Evolutionary conservation across 2,329 filamentous ascomycete species (phyloP), one percentile per base, ranked within the genome.

Genomic region (Acrocalymma vagum): DNA sequence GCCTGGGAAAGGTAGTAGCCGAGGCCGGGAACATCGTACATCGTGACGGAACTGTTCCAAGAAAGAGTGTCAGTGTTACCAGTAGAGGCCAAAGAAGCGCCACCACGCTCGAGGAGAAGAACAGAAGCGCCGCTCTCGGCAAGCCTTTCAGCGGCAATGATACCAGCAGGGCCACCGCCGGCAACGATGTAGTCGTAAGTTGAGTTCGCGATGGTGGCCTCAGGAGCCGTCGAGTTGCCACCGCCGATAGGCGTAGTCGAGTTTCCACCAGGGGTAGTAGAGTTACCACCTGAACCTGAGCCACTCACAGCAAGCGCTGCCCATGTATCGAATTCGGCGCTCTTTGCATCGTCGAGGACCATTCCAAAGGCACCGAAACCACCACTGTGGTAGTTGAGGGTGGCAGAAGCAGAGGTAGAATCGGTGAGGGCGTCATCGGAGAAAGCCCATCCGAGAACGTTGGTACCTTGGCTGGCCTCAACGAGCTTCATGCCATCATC

Each of bases 101-200:
- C 70, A 29, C 72, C 72, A 23, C 68, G 67, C 49, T 76, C 73
- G 31, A 76, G 62, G 10, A 88, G 74, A 6, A 88, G 71, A 2
- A 88, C 85, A 9, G 76, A 84, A 32, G 84, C 78, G 33, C 84
- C 84, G 38, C 79, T 77, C 62, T 85, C 81, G 15, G 80, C 82
- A 16, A 88, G 77, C 53, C 80, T 77, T 62, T 83, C 78, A 10
- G 77, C 77, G 23, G 73, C 63, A 1, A 83, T 80, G 25, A 86
- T 78, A 31, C 83, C 83, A 31, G 78, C 81, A 1, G 82, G 77
- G 34, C 84, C 84, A 10, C 71, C 78, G 8, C 84, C 83, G 21
- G 83, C 77, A 13, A 86, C 73, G 33, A 86, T 81, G 66, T 86
- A 86, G 62, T 86, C 83, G 51, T 62, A 67, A 3, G 66, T 69